Evolutionary conservation across 2,329 filamentous ascomycete species (phyloP).

Genomic region (Fusarium anthophilum): DNA sequence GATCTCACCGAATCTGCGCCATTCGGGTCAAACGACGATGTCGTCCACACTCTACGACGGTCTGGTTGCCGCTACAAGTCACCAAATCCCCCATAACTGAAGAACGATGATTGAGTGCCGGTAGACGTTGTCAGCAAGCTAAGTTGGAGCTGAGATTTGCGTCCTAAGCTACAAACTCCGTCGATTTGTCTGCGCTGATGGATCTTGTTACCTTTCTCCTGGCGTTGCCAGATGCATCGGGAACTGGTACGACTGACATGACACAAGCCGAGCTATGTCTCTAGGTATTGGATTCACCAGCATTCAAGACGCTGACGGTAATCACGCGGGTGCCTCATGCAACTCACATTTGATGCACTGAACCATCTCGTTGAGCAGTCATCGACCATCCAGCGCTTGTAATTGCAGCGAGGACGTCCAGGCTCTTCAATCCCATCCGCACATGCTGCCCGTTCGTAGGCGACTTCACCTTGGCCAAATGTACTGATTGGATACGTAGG

Average conservation of each 20-base stretch:
- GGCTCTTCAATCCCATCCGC: not conserved
- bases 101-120: not conserved
- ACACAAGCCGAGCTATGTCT: not conserved
- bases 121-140: not conserved
- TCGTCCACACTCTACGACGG: accelerated
- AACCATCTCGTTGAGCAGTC: not conserved
- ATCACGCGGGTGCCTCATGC: not conserved
- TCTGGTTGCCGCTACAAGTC: not conserved
- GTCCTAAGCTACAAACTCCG: accelerated
- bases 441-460: accelerated
- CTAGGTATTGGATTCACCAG: not conserved
- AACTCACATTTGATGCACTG: not conserved
- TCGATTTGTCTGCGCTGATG: not conserved
- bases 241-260: not conserved
- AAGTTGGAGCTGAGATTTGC: not conserved
- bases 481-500: not conserved
- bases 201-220: too few relatives aligned
- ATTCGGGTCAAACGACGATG: not conserved
- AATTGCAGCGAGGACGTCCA: not conserved
- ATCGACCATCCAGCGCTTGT: not conserved
- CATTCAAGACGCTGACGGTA: not conserved
- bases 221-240: not conserved
- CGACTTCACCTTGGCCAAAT: not conserved
- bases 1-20: not conserved
- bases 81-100: not conserved